phyloP scores from a whole-genome alignment of 345 rosid genomes.

The Linum trigynum region DNA sequence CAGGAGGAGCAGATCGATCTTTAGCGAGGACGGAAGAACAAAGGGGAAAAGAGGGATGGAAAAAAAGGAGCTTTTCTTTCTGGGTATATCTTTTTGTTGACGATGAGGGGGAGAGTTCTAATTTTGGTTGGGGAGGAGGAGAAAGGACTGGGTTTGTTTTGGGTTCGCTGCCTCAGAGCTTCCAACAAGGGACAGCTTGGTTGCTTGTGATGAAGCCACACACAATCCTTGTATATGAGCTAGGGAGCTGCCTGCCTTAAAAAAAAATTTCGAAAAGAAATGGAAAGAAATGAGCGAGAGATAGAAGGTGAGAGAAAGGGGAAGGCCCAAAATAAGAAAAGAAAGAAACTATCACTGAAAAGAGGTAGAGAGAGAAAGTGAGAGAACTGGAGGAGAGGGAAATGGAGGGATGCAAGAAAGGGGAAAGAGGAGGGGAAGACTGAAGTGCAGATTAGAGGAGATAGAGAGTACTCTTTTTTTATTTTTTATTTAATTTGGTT shows the following conservation, averaged over 20 bases:
- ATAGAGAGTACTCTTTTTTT: neutral
- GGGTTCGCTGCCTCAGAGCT: slow-evolving; percentile 42
- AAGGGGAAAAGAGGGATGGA: slow-evolving; percentile 6
- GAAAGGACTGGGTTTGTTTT: no score
- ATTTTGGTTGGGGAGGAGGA: neutral
- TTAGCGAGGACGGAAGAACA: neutral
- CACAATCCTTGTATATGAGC: no score
- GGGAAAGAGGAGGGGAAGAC: neutral
- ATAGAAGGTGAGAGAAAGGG: slow-evolving; percentile 21
- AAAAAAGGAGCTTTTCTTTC: slow-evolving; percentile 3
- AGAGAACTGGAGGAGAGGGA: no score
- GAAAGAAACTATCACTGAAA: neutral
- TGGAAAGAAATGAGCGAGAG: slow-evolving; percentile 5
- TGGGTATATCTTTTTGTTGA: slow-evolving; percentile 1
- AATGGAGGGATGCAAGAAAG: no score
- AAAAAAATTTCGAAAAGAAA: neutral
- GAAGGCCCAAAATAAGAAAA: neutral
- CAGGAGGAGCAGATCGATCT: no score
- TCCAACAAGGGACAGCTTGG: slow-evolving; percentile 94
- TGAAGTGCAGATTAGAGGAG: neutral
- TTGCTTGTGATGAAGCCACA: slow-evolving; percentile 83
- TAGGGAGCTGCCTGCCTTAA: neutral
- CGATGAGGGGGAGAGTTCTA: neutral
- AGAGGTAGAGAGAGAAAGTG: neutral
- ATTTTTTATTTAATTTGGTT: neutral